Evolutionary conservation across 202 grass and related monocot species (phyloP).

Genomic region (Thinopyrum obtusiflorum): DNA sequence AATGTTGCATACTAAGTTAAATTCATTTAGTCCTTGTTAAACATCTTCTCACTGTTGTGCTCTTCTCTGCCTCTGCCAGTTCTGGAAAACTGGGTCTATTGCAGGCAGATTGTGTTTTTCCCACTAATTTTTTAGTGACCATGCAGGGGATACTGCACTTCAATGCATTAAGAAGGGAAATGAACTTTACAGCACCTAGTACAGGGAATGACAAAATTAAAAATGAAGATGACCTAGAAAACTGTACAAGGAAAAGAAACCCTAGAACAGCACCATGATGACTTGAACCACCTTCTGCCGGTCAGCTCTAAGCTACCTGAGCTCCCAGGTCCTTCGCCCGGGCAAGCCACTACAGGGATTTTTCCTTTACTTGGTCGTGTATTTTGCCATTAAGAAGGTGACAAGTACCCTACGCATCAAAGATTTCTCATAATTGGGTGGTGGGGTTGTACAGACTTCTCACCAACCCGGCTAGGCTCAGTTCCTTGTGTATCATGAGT

Average conservation of each 20-base stretch:
- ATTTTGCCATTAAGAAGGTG: not conserved
- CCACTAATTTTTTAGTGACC: not conserved
- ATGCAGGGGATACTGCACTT: not conserved
- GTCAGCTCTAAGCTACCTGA: not conserved
- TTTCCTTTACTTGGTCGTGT: not conserved
- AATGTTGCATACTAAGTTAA: not conserved
- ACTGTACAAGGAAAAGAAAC: not conserved
- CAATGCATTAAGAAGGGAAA: not conserved
- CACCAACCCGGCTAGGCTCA: not conserved
- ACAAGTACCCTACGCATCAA: not conserved
- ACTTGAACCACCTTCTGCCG: not conserved
- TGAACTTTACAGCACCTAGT: not conserved
- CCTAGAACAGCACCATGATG: not conserved
- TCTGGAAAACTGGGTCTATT: not conserved
- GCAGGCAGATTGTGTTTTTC: not conserved
- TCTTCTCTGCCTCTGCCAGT: not conserved
- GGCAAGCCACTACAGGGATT: not conserved
- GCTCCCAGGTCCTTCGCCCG: not conserved
- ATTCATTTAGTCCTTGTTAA: not conserved
- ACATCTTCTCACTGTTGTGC: not conserved
- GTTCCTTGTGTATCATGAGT: constrained; percentile 1
- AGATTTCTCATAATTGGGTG: not conserved
- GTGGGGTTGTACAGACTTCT: not conserved
- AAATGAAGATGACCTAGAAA: not conserved
- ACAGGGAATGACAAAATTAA: not conserved